These are phyloP conservation scores for Cyberlindnera misumaiensis DNA, from an alignment of 805 yeast genomes.

Conservation along the genomic window DNA sequence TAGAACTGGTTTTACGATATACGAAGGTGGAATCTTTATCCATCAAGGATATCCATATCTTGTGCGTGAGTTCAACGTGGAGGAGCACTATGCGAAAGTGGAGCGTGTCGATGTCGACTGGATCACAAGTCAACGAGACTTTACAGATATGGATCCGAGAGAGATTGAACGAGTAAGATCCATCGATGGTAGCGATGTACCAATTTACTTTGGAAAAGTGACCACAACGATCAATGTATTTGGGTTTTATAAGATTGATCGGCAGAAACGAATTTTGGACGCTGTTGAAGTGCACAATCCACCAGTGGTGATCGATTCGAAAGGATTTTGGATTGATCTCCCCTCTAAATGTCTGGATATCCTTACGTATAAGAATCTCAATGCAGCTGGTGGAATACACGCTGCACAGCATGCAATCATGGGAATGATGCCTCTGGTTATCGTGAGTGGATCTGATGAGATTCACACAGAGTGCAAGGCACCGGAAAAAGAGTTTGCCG, in stretches of 20 bases:
- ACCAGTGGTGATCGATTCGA: conserved; percentile 59
- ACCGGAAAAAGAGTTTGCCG: conserved; percentile 91
- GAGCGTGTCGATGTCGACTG: conserved; percentile 89
- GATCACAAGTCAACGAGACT: conserved; percentile 89
- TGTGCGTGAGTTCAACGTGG: conserved; percentile 76
- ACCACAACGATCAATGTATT: conserved; percentile 71
- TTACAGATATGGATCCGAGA: conserved; percentile 84
- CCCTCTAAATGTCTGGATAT: conserved; percentile 58
- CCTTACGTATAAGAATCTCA: conserved; percentile 50
- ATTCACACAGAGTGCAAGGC: conserved; percentile 93
- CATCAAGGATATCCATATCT: conserved; percentile 92
- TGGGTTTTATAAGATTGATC: conserved; percentile 87
- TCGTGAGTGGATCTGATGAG: conserved; percentile 71
- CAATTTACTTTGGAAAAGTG: conserved; percentile 72
- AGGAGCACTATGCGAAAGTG: conserved; percentile 76
- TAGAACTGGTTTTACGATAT: conserved; percentile 82
- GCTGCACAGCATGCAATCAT: conserved; percentile 91
- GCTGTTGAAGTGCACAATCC: conserved; percentile 91
- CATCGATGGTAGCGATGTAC: conserved; percentile 42
- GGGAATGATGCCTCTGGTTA: conserved; percentile 66
- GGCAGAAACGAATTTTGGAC: conserved; percentile 74
- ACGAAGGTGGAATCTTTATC: conserved; percentile 87
- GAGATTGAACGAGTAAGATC: conserved; percentile 61
- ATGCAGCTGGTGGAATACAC: conserved; percentile 88
- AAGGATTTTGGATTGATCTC: conserved; percentile 90